Evolutionary conservation across 768 basidiomycete species (phyloP), one percentile per base, ranked within the genome.

Genomic region (Tricholoma matsutake): DNA sequence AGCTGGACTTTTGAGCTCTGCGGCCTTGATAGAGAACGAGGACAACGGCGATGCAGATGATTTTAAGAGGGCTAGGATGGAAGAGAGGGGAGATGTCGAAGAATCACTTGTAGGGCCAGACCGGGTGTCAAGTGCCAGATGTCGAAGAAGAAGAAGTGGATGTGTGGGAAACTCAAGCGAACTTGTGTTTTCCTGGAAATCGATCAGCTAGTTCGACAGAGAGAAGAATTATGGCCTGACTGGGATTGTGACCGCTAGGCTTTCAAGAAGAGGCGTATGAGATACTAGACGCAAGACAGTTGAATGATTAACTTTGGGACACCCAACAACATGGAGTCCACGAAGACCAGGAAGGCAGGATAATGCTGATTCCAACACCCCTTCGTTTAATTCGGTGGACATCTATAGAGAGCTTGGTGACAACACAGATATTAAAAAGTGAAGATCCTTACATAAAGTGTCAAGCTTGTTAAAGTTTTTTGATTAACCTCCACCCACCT

Each of bases 311-410:
- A 88, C 68, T 60, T 83, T 83, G 6, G 80, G 71, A 69, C 90
- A 91, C 4, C 77, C 78, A 29, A 89, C 68, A 28, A 91, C 70
- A 69, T 91, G 87, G 3, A 92, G 76, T 5, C 81, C 83, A 8
- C 73, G 71, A 9, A 92, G 77, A 28, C 74, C 72, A 0, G 88
- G 83, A 0, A 90, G 75, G 6, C 83, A 75, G 14, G 67, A 54
- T 9, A 91, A 71, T 2, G 78, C 78, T 31, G 73, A 59, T 43
- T 81, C 78, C 43, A 91, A 75, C 4, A 86, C 74, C 35, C 66
- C 65, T 41, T 79, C 78, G 67, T 87, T 85, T 34, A 88, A 69
- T 20, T 86, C 81, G 37, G 74, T 78, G 3, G 83, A 79, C 75
- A 80, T 81, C 90, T 92, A 64, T 6, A 49, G 25, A 41, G n/a